Evolutionary conservation across 169 alveolate genomes (phyloP).

Genomic region (Nephromyces sp.): DNA sequence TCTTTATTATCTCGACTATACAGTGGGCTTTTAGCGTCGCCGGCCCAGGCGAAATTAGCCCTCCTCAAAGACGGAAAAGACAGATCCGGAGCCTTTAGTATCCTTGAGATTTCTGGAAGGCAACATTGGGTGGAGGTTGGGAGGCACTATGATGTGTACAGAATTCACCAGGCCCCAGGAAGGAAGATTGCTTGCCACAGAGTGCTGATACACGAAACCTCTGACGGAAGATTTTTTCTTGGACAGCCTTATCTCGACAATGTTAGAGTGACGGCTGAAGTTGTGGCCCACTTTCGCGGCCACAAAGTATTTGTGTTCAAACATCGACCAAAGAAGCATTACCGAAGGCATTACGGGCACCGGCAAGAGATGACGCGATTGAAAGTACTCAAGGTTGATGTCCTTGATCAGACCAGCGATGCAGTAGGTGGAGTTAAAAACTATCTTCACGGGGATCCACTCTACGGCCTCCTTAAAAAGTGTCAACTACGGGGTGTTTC

Average conservation of each 20-base stretch:
- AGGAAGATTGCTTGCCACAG: conserved; percentile 47
- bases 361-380: background rate
- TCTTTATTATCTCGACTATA: no score
- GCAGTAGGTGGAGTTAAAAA: no score
- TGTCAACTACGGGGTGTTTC: background rate
- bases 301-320: background rate
- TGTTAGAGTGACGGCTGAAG: conserved; percentile 40
- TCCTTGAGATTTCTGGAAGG: conserved; percentile 58
- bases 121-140: conserved; percentile 69
- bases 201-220: conserved; percentile 49
- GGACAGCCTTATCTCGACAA: conserved; percentile 68
- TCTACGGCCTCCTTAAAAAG: background rate
- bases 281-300: background rate
- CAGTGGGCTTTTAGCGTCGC: no score
- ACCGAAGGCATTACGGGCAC: background rate
- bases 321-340: background rate
- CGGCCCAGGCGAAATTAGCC: conserved; percentile 60
- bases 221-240: conserved; percentile 49
- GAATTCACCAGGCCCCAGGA: conserved; percentile 62
- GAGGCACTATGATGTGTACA: conserved; percentile 62
- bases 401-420: background rate
- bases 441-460: background rate
- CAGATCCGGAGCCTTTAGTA: conserved; percentile 57
- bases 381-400: background rate
- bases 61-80: conserved; percentile 53